Percentiles rank a stretch among this genome's conserved stretches.
These are phyloP conservation scores for Xylaria sp. DNA, from an alignment of 2,329 filamentous ascomycete species.

Conservation along the genomic window DNA sequence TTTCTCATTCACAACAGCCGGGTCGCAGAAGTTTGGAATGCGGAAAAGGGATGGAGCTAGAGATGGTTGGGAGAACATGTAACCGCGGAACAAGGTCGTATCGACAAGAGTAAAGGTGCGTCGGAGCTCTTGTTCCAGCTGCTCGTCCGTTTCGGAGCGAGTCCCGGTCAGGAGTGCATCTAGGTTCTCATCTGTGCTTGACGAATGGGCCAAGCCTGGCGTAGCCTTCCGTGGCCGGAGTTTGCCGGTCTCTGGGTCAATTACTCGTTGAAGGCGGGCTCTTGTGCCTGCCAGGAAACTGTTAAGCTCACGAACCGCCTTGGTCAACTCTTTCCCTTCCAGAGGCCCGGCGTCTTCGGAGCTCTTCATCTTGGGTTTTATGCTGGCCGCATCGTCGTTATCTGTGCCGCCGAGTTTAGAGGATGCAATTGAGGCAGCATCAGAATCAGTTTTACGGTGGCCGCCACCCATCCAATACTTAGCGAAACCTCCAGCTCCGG, in stretches of 20 bases:
- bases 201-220: slow-evolving; percentile 55
- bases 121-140: slow-evolving; percentile 77
- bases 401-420: slow-evolving; percentile 62
- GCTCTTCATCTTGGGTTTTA: slow-evolving; percentile 59
- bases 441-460: slow-evolving; percentile 58
- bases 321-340: slow-evolving; percentile 84
- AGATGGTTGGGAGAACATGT: slow-evolving; percentile 90
- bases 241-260: slow-evolving; percentile 71
- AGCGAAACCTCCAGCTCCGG: slow-evolving; percentile 57
- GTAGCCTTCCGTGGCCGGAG: slow-evolving; percentile 62
- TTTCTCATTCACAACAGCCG: slow-evolving; percentile 92
- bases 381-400: slow-evolving; percentile 64
- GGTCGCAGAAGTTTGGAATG: slow-evolving; percentile 96
- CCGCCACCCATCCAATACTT: slow-evolving; percentile 61
- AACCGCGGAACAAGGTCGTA: slow-evolving; percentile 91
- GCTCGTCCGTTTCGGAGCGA: slow-evolving; percentile 61
- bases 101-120: slow-evolving; percentile 87
- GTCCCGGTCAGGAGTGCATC: slow-evolving; percentile 53
- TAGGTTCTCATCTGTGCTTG: slow-evolving; percentile 43
- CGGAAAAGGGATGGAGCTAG: slow-evolving; percentile 91
- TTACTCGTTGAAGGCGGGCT: slow-evolving; percentile 68
- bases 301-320: slow-evolving; percentile 83
- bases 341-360: slow-evolving; percentile 62
- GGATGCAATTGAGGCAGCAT: slow-evolving; percentile 70
- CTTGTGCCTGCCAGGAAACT: slow-evolving; percentile 90